Percentiles rank a stretch among this genome's conserved stretches.
These are phyloP conservation scores for Lachnellula hyalina DNA, from an alignment of 2,329 filamentous ascomycete genomes.

Conservation along the genomic window DNA sequence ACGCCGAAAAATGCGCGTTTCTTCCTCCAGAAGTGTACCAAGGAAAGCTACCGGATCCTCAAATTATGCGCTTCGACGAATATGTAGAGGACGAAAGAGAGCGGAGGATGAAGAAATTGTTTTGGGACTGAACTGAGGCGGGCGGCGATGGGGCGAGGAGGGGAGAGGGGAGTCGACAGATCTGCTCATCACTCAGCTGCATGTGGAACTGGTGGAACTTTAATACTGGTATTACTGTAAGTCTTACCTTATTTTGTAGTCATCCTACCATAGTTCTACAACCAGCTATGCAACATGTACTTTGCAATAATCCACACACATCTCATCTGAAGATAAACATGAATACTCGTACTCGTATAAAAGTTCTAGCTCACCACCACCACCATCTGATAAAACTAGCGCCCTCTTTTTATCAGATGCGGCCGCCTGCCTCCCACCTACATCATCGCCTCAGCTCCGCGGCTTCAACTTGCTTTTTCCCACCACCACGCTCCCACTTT, in stretches of 20 bases:
- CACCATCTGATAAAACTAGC: neutral
- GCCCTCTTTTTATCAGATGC: neutral
- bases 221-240: too few relatives aligned
- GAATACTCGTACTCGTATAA: neutral
- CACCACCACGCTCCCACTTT: neutral
- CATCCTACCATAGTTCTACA: neutral
- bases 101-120: constrained; percentile 19
- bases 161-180: too few relatives aligned
- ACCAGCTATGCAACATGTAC: neutral
- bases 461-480: constrained; percentile 8
- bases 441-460: constrained; percentile 6
- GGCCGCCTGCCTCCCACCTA: neutral
- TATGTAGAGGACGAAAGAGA: constrained; percentile 19
- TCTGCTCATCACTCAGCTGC: too few relatives aligned
- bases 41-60: constrained; percentile 13
- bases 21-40: constrained; percentile 29
- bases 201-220: too few relatives aligned
- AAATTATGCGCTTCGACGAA: constrained; percentile 18
- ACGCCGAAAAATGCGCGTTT: constrained; percentile 31
- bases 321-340: neutral
- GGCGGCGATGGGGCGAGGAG: too few relatives aligned
- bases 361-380: neutral
- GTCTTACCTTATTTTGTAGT: too few relatives aligned
- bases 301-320: neutral
- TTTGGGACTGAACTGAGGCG: constrained; percentile 8